Base-by-base conservation (phyloP, 2,329 filamentous ascomycete genomes). In the Monilinia vaccinii-corymbosi region DNA sequence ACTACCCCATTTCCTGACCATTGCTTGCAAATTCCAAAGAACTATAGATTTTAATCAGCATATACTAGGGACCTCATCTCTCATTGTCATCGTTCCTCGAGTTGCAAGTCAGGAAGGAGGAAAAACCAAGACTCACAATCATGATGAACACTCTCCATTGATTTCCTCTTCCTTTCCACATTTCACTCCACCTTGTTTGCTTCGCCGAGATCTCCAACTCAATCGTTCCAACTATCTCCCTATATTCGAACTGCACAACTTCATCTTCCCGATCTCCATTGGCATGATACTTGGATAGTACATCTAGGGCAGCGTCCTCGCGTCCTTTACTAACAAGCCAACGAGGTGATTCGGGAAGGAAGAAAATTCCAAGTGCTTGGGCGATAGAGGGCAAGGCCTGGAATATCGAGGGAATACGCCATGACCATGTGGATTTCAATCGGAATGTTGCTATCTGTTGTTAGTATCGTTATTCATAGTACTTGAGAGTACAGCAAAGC, bases 321-420 rank as follows among this genome's bases (percentile, higher is more conserved):
- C 78, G 76, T 60, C 78, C 76, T 60, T 81, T 76, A 56, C 76
- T 76, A 56, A 82, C 80, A 28, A 85, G 74, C 81, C 81, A 85
- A 50, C 83, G 73, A 0, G 83, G 83, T 2, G 79, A 82, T 65
- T 86, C 82, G 0, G 83, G 82, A 1, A 84, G 72, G 63, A 82
- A 75, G 58, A 76, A 81, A 5, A 78, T 73, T 42, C 75, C 75
- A 11, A 76, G n/a, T 4, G 76, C 69, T 45, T 64, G 62, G n/a
- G 61, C 31, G n/a, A 63, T 8, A 7, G 64, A 61, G 21, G 62
- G 61, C 13, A 65, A 49, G 25, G 57, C 62, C 53, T 65, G 64
- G n/a, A 60, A 60, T 5, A 59, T 48, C 8, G 62, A 60, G 10
- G 64, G 64, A 23, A 65, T 63, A 1, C 63, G 62, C 64, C 64